Evolutionary conservation across 2,329 filamentous ascomycete genomes (phyloP).

Genomic region (Fusarium poae): DNA sequence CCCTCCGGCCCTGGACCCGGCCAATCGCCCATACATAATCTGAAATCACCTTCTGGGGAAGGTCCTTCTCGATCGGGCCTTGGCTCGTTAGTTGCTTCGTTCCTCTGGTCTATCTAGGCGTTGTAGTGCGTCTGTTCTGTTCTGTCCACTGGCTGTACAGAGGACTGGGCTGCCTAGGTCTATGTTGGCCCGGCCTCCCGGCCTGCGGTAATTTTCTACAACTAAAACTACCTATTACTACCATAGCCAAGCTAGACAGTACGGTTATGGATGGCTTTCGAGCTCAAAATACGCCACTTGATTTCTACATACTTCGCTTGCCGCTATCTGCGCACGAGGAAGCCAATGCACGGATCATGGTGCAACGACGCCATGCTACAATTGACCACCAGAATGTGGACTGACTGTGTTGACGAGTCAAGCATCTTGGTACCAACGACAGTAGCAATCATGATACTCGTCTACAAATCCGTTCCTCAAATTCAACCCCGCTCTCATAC

Average conservation of each 20-base stretch:
- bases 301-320: conserved; percentile 23
- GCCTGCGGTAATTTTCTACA: not conserved
- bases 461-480: conserved; percentile 8
- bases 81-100: conserved; percentile 47
- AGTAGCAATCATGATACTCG: conserved; percentile 18
- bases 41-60: conserved; percentile 38
- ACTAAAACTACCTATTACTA: not conserved
- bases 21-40: conserved; percentile 37
- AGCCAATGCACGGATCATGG: conserved; percentile 35
- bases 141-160: conserved; percentile 1
- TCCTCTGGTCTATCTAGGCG: conserved; percentile 42
- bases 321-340: conserved; percentile 26
- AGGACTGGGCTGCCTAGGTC: conserved; percentile 20
- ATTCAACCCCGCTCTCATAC: conserved; percentile 29
- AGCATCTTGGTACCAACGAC: conserved; percentile 29
- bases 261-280: conserved; percentile 2
- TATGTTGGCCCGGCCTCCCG: not conserved
- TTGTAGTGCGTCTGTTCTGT: conserved; percentile 44
- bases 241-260: not conserved
- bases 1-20: conserved; percentile 45
- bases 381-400: conserved; percentile 14
- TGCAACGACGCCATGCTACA: conserved; percentile 29
- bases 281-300: conserved; percentile 40
- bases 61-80: conserved; percentile 38
- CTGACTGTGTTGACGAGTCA: conserved; percentile 35